Evolutionary conservation across 495 filamentous ascomycete species (phyloP), one percentile per base, ranked within the genome.

Genomic region (Endocarpon pusillum): DNA sequence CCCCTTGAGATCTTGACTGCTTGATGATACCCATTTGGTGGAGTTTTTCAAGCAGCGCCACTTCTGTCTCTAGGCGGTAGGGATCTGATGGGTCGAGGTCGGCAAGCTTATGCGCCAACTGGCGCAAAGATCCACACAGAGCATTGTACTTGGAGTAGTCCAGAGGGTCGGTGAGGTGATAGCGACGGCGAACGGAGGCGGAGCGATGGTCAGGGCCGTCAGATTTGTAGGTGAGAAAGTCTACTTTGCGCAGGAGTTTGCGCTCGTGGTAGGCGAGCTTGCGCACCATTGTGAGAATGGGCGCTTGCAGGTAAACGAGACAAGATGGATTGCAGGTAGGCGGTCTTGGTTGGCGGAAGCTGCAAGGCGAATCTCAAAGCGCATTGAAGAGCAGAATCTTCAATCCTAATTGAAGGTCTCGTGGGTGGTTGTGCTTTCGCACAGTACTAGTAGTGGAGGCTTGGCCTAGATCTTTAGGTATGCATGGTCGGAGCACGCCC

Each of bases 201-300:
- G 78, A 78, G 53, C 86, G 73, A 64, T 97, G 91, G 42, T 67
- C 59, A 6, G 28, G 5, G 48, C 75, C 66, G 60, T 97, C 87
- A 47, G 75, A 75, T 58, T 84, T 83, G 66, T 87, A 96, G 49
- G 76, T 86, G 44, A 83, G 73, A 59, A 97, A 89, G 56, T 97
- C 84, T 54, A 91, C 84, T 61, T 96, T 97, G 37, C 74, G 71
- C 51, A 94, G 75, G 46, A 82, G 69, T 52, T 74, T 75, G 44
- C 79, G 67, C 69, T 94, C 87, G 59, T 93, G 84, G 47, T 87
- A 69, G 59, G 93, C 94, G 48, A 96, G 71, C 56, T 87, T 78
- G 39, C 87, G 77, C 44, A 89, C 80, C 82, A 91, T 91, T 33
- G 48, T 71, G 49, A 22, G n/a, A n/a, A n/a, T n/a, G n/a, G n/a